Percentiles rank a stretch among this genome's conserved stretches.
These are phyloP conservation scores for Stromatinia cepivora DNA, from an alignment of 2,329 filamentous ascomycete genomes.

Conservation along the genomic window DNA sequence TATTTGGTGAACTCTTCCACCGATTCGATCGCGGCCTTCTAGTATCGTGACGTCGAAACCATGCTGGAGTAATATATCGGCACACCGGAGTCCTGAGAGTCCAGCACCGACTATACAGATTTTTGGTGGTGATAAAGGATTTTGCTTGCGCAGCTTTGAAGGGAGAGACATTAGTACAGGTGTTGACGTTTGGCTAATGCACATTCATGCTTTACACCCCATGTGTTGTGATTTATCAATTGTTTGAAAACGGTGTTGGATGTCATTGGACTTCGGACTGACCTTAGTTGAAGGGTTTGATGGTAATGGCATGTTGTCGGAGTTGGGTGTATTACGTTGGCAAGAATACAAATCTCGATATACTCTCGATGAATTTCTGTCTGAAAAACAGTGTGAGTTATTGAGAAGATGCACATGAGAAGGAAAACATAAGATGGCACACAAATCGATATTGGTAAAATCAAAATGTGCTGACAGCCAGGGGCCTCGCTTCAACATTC, in stretches of 20 bases:
- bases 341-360: constrained; percentile 35
- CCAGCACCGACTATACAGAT: constrained; percentile 56
- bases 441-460: not conserved
- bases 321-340: not conserved
- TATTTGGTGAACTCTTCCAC: constrained; percentile 45
- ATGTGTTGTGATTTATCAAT: not conserved
- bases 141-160: constrained; percentile 4
- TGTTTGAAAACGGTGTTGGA: not conserved
- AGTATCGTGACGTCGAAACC: constrained; percentile 58
- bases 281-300: not conserved
- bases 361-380: constrained; percentile 31
- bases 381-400: constrained; percentile 35
- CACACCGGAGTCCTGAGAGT: constrained; percentile 56
- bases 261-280: not conserved
- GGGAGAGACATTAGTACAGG: not conserved
- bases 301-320: not conserved
- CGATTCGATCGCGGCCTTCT: constrained; percentile 56
- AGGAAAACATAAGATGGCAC: too few relatives aligned
- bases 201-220: not conserved
- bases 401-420: constrained; percentile 30
- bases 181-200: too few relatives aligned
- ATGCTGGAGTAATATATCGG: constrained; percentile 54
- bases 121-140: not conserved
- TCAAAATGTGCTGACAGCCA: not conserved
- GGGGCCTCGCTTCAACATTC: constrained; percentile 4